A percentile compares a stretch with the other conserved stretches of the same genome.
Evolutionary conservation across 495 filamentous ascomycete genomes (phyloP).

Genomic region (Penicilliopsis zonata): DNA sequence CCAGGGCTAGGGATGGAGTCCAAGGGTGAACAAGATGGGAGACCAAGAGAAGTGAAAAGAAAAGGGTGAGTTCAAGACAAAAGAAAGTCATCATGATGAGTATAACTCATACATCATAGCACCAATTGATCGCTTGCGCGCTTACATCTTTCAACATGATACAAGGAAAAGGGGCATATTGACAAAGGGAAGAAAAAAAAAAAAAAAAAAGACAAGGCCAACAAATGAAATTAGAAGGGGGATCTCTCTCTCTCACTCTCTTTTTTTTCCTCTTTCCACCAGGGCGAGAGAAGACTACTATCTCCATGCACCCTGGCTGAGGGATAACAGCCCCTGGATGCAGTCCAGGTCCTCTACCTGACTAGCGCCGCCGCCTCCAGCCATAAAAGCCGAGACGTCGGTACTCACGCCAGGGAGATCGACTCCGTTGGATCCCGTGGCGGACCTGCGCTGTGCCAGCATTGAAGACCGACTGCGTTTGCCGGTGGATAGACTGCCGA

Average conservation of each 20-base stretch:
- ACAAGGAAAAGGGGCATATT: too few relatives aligned
- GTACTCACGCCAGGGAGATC: slow-evolving; percentile 26
- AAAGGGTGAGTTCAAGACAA: slow-evolving; percentile 2
- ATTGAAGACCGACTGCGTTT: slow-evolving; percentile 25
- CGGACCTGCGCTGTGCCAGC: slow-evolving; percentile 10
- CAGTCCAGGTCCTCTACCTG: slow-evolving; percentile 64
- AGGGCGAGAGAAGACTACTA: slow-evolving; percentile 11
- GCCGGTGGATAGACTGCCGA: slow-evolving; percentile 12
- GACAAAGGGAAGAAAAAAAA: neutral
- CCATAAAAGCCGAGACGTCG: slow-evolving; percentile 61
- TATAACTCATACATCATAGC: neutral
- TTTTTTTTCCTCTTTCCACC: too few relatives aligned
- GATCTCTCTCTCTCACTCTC: too few relatives aligned
- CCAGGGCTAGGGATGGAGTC: too few relatives aligned
- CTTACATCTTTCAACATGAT: neutral
- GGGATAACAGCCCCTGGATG: slow-evolving; percentile 61
- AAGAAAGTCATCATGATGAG: neutral
- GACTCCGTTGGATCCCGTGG: slow-evolving; percentile 13
- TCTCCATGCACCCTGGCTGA: slow-evolving; percentile 56
- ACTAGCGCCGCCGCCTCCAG: slow-evolving; percentile 43
- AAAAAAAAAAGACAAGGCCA: slow-evolving; percentile 1
- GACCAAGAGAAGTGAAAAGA: slow-evolving; percentile 13
- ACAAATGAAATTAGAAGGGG: slow-evolving; percentile 2
- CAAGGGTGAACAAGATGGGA: too few relatives aligned
- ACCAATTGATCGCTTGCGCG: neutral